Conservation (phyloP, 2,329 filamentous ascomycete genomes). For the Colletotrichum sp. region DNA sequence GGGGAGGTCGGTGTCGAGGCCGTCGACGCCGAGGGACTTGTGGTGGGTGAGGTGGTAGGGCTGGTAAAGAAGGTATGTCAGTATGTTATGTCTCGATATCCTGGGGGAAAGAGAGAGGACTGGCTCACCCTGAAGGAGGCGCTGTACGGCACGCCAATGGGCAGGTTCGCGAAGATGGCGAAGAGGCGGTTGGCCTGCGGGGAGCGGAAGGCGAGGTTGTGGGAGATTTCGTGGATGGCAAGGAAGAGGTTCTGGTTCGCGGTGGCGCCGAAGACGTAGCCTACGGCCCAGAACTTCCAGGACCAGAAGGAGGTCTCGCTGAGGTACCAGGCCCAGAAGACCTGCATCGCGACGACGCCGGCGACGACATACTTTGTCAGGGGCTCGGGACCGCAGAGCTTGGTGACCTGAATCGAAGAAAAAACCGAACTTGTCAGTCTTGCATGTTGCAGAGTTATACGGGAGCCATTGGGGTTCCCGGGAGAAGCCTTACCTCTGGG, state of each 20-base stretch:
- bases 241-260: constrained; percentile 99
- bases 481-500: constrained; percentile 71
- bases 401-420: constrained; percentile 73
- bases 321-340: constrained; percentile 78
- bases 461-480: background rate
- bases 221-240: constrained; percentile 97
- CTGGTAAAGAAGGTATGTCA: constrained; percentile 42
- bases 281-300: constrained; percentile 83
- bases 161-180: constrained; percentile 92
- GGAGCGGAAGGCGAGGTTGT: constrained; percentile 92
- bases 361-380: constrained; percentile 93
- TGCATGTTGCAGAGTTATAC: background rate
- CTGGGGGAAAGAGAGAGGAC: background rate
- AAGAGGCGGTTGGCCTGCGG: constrained; percentile 81
- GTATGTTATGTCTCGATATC: constrained; percentile 9
- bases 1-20: constrained; percentile 93
- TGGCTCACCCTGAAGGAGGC: constrained; percentile 83
- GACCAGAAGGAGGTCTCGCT: constrained; percentile 81
- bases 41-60: constrained; percentile 99
- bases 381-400: constrained; percentile 95
- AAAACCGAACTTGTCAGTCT: background rate
- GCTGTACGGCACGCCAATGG: constrained; percentile 94
- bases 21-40: constrained; percentile 96
- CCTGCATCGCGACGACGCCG: constrained; percentile 82
- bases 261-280: constrained; percentile 91